These are phyloP conservation scores for Colletotrichum sidae DNA, from an alignment of 2,329 filamentous ascomycete species.

Conservation along the genomic window DNA sequence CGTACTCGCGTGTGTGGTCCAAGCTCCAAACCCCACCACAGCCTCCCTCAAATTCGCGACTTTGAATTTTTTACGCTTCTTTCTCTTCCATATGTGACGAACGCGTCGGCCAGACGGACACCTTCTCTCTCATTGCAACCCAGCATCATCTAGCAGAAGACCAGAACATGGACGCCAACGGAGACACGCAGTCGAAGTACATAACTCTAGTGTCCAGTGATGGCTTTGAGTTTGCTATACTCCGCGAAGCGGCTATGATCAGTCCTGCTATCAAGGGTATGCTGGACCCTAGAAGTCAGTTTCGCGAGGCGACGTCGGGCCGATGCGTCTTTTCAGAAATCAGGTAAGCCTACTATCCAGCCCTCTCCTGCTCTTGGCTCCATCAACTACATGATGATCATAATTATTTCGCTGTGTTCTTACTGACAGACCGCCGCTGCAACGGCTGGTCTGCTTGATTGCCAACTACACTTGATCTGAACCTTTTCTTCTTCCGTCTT, in stretches of 20 bases:
- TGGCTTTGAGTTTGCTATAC: slow-evolving; percentile 80
- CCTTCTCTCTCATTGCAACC: slow-evolving; percentile 12
- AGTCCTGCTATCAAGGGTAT: slow-evolving; percentile 81
- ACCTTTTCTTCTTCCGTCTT: slow-evolving; percentile 37
- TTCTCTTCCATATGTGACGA: slow-evolving; percentile 7
- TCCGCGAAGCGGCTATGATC: slow-evolving; percentile 76
- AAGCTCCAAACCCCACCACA: slow-evolving; percentile 29
- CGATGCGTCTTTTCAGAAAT: slow-evolving; percentile 78
- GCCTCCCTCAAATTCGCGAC: slow-evolving; percentile 34
- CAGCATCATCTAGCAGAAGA: background rate
- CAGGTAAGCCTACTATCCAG: slow-evolving; percentile 64
- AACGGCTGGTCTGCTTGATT: slow-evolving; percentile 60
- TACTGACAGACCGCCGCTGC: slow-evolving; percentile 57
- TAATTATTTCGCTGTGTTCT: slow-evolving; percentile 54
- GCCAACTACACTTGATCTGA: slow-evolving; percentile 76
- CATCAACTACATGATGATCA: slow-evolving; percentile 39
- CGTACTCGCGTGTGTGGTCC: slow-evolving; percentile 6
- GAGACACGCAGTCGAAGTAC: slow-evolving; percentile 67
- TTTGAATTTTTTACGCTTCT: slow-evolving; percentile 30
- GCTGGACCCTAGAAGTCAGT: slow-evolving; percentile 77
- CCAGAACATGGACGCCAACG: slow-evolving; percentile 24
- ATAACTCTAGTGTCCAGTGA: slow-evolving; percentile 82
- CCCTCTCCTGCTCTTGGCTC: slow-evolving; percentile 13
- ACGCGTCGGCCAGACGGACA: slow-evolving; percentile 2
- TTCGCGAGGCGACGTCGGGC: slow-evolving; percentile 72